A percentile compares a stretch with the other conserved stretches of the same genome.
These are phyloP conservation scores for Camellia lanceoleosa DNA, from an alignment of 148 eudicot species.

Conservation along the genomic window DNA sequence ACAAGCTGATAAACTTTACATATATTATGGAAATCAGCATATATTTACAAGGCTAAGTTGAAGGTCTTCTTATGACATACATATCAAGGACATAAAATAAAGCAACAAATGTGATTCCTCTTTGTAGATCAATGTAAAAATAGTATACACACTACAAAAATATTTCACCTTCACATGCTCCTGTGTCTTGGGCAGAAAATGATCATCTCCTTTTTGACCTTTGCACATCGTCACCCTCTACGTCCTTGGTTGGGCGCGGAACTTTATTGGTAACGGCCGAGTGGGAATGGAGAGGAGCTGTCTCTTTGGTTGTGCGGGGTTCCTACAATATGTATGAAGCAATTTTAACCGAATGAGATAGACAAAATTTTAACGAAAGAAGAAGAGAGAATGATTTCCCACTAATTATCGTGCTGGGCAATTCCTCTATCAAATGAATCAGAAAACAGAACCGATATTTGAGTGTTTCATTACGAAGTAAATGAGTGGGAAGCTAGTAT, in stretches of 20 bases:
- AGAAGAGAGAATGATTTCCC: too few species aligned
- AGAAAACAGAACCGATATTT: background rate
- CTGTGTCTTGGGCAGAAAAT: background rate
- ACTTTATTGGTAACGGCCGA: constrained; percentile 17
- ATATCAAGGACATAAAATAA: constrained; percentile 4
- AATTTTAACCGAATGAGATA: background rate
- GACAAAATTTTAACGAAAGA: too few species aligned
- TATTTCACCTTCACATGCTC: constrained; percentile 6
- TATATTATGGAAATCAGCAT: background rate
- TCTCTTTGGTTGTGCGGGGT: constrained; percentile 36
- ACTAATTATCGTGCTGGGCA: too few species aligned
- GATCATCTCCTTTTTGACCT: constrained; percentile 11
- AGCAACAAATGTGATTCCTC: constrained; percentile 9
- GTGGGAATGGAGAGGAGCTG: constrained; percentile 32
- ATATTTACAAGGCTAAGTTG: constrained; percentile 12
- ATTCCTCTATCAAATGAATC: too few species aligned
- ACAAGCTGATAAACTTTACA: background rate
- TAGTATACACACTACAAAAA: constrained; percentile 15
- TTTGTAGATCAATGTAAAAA: background rate
- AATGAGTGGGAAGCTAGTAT: background rate
- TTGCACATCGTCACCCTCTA: constrained; percentile 19
- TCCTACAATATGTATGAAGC: constrained; percentile 34
- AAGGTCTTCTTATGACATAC: background rate
- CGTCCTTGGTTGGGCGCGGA: constrained; percentile 19
- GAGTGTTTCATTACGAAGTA: background rate